phyloP scores from a whole-genome alignment of 2,329 filamentous ascomycete species.

The Knufia fluminis region DNA sequence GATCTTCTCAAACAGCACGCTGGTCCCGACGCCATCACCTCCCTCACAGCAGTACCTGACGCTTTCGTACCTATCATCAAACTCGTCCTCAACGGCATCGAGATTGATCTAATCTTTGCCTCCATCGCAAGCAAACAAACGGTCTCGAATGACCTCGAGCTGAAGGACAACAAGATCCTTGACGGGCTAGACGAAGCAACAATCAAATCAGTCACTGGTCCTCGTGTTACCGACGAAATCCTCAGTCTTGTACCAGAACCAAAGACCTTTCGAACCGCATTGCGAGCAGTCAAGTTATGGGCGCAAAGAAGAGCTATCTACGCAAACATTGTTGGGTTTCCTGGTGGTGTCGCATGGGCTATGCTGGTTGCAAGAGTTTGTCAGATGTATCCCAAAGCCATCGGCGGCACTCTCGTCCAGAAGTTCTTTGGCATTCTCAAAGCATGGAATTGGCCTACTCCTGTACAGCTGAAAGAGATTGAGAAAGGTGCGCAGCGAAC shows the following conservation, averaged over 20 bases:
- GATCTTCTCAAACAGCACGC: constrained; percentile 66
- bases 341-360: constrained; percentile 94
- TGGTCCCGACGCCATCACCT: constrained; percentile 67
- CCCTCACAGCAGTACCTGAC: constrained; percentile 76
- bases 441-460: constrained; percentile 87
- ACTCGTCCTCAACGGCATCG: constrained; percentile 81
- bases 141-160: constrained; percentile 61
- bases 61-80: constrained; percentile 97
- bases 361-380: constrained; percentile 95
- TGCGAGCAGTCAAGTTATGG: constrained; percentile 94
- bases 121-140: constrained; percentile 61
- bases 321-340: constrained; percentile 91
- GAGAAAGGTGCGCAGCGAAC: constrained; percentile 76
- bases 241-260: constrained; percentile 78
- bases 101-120: constrained; percentile 88
- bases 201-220: constrained; percentile 84
- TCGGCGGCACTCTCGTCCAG: constrained; percentile 74
- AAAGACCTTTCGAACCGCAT: constrained; percentile 77
- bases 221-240: constrained; percentile 88
- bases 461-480: constrained; percentile 81
- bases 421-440: constrained; percentile 93
- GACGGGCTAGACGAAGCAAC: constrained; percentile 80
- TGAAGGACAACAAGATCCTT: constrained; percentile 76
- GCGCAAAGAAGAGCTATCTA: constrained; percentile 86
- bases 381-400: constrained; percentile 89